phyloP scores from a whole-genome alignment of 148 eudicot genomes.

The Talinum fruticosum region DNA sequence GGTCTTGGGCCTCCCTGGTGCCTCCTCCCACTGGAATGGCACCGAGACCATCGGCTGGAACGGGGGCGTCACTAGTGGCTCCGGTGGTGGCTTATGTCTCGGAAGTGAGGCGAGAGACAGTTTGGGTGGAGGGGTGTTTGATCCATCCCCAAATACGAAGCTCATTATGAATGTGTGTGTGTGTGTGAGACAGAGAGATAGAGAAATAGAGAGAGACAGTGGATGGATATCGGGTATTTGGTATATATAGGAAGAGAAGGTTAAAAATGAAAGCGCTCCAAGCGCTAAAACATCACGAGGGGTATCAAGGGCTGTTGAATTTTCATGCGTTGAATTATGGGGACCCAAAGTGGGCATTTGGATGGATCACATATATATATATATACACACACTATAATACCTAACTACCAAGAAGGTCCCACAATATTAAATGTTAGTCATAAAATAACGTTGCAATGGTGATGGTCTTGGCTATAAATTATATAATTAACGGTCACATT shows the following conservation, averaged over 20 bases:
- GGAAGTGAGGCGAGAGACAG: constrained; percentile 46
- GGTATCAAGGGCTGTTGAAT: constrained; percentile 11
- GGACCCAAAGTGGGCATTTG: constrained; percentile 1
- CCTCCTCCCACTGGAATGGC: constrained; percentile 94
- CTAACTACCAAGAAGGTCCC: not conserved
- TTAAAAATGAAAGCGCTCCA: constrained; percentile 22
- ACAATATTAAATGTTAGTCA: constrained; percentile 3
- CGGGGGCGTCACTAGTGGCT: constrained; percentile 65
- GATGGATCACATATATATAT: constrained; percentile 12
- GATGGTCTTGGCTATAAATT: not conserved
- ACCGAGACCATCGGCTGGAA: constrained; percentile 49
- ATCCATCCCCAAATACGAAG: constrained; percentile 3
- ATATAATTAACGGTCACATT: no score
- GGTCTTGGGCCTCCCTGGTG: constrained; percentile 67
- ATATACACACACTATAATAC: not conserved
- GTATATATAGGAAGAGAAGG: constrained; percentile 1
- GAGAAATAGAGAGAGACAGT: not conserved
- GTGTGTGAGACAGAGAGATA: not conserved
- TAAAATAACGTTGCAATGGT: not conserved
- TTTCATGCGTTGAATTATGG: constrained; percentile 14
- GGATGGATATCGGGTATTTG: not conserved
- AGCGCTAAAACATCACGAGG: constrained; percentile 31
- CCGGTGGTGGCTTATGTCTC: constrained; percentile 34
- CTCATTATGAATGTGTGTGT: constrained; percentile 4
- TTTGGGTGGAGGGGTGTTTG: constrained; percentile 35